phyloP scores from a whole-genome alignment of 345 rosid species.

The Brassica incana region DNA sequence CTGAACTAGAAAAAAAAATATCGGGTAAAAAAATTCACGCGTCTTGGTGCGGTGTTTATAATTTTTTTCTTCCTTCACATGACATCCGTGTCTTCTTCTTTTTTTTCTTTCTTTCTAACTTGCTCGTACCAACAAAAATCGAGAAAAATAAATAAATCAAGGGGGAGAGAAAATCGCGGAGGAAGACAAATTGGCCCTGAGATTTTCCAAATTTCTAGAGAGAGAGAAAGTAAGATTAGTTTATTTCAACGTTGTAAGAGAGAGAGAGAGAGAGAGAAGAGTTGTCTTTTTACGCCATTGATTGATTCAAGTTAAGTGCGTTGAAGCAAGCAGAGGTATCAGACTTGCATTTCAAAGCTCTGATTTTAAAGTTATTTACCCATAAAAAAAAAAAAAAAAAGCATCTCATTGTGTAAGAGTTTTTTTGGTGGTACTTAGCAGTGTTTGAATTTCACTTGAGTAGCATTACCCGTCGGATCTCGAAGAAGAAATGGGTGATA shows the following conservation, averaged over 20 bases:
- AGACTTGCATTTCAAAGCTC: slow-evolving; percentile 27
- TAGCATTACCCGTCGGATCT: slow-evolving; percentile 10
- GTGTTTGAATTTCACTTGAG: background rate
- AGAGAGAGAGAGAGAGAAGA: slow-evolving; percentile 39
- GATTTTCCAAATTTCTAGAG: slow-evolving; percentile 30
- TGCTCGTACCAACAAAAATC: slow-evolving; percentile 23
- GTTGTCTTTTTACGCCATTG: slow-evolving; percentile 44
- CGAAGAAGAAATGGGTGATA: slow-evolving; percentile 55
- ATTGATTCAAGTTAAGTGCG: slow-evolving; percentile 27
- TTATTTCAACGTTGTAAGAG: slow-evolving; percentile 27
- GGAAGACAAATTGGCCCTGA: slow-evolving; percentile 9
- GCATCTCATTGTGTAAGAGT: no score
- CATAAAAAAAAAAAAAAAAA: no score
- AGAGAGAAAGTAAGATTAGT: background rate
- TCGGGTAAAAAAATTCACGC: slow-evolving; percentile 23
- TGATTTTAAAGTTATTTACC: background rate
- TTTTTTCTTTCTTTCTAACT: background rate
- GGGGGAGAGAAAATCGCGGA: slow-evolving; percentile 25
- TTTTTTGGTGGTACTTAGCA: background rate
- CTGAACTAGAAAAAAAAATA: slow-evolving; percentile 8
- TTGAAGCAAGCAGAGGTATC: slow-evolving; percentile 22
- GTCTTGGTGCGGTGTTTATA: slow-evolving; percentile 13
- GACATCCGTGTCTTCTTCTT: no score
- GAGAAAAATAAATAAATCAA: background rate
- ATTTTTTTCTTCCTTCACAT: background rate